Base-by-base conservation (phyloP, 169 alveolate genomes). In the Plasmodium inui region DNA sequence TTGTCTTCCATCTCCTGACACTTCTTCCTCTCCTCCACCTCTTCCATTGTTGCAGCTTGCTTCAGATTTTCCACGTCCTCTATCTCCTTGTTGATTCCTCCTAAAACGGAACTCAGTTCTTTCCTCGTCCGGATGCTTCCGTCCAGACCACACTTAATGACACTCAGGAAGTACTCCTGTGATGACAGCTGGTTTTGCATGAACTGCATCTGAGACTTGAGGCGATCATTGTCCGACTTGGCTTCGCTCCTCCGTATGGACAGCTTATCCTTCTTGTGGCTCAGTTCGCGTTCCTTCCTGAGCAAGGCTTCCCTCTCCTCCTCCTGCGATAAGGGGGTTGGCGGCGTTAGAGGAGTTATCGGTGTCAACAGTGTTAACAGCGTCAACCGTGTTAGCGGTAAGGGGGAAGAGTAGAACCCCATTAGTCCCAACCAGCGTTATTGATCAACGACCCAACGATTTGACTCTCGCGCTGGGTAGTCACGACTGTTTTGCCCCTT, bases 151-250 rank as follows among this genome's bases (percentile, higher is more conserved):
- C n/a, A 39, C 0, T 78, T 67, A 14, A 89, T 89, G 22, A 89
- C 89, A 9, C 53, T 89, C 53, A 79, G 26, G 41, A 55, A 89
- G 39, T 89, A 55, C 30, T 79, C 94, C 22, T 89, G 94, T 2
- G 94, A 89, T 9, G 57, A 26, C 26, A 79, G 46, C 74, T 89
- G 94, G 14, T 57, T 89, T 9, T 89, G 90, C 72, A 89, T 39
- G 82, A 89, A 89, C 37, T 78, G 44, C 41, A 19, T 32, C 72
- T 89, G 94, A 1, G 94, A 71, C 71, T 79, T 30, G 44, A 89
- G 12, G 17, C 88, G 79, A 6, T n/a, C 37, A 14, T 79, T 57
- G 73, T 89, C 50, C 8, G 83, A 89, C 6, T 2, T 19, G 44
- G 70, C 32, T 57, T 89, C 94, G 19, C 72, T 57, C 34, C 50